Conservation (phyloP, 371 early-diverging fungal species). For the Dentiscutata heterogama region DNA sequence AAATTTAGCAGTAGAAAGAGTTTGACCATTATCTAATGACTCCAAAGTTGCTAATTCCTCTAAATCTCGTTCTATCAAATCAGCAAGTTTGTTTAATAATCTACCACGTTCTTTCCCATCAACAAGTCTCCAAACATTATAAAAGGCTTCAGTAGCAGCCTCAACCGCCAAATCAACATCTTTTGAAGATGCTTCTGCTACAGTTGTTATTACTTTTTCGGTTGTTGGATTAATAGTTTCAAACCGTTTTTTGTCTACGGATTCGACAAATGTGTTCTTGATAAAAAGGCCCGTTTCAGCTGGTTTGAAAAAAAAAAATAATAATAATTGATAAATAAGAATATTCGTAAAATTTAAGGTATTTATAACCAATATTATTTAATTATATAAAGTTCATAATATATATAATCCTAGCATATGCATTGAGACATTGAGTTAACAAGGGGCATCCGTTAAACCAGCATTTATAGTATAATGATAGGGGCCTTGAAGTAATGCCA, state of each 20-base stretch:
- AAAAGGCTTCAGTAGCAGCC: constrained; percentile 58
- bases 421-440: no score
- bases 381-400: no score
- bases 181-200: constrained; percentile 55
- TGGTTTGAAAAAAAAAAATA: no score
- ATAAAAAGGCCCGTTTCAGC: constrained; percentile 62
- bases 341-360: no score
- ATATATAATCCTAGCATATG: no score
- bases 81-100: constrained; percentile 69
- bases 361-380: no score
- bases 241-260: constrained; percentile 50
- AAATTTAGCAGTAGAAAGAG: constrained; percentile 67
- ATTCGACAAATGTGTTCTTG: constrained; percentile 62
- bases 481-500: no score
- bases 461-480: no score
- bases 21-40: constrained; percentile 88
- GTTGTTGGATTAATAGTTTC: constrained; percentile 62
- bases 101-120: constrained; percentile 53
- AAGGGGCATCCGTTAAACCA: no score
- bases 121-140: constrained; percentile 58
- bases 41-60: constrained; percentile 83
- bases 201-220: constrained; percentile 56
- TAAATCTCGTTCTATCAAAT: constrained; percentile 76
- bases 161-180: constrained; percentile 62
- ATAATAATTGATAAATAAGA: no score